phyloP scores from a whole-genome alignment of 2,329 filamentous ascomycete genomes.

The Cyclaneusma minus region DNA sequence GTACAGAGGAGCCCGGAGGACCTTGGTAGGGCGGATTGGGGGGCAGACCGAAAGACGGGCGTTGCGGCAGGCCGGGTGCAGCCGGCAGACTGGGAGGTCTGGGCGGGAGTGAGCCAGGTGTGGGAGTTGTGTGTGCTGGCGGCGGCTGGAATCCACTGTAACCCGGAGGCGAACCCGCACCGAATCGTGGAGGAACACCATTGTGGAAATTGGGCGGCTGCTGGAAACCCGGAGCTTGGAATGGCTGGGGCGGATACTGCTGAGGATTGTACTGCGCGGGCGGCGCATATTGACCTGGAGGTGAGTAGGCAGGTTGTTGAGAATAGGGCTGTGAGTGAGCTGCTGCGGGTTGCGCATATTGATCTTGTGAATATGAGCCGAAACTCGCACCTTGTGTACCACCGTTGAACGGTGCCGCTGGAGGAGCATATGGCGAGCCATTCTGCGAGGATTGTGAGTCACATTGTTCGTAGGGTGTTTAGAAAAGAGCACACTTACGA shows the following conservation, averaged over 20 bases:
- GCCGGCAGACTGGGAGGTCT: slow-evolving; percentile 37
- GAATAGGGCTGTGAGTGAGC: slow-evolving; percentile 25
- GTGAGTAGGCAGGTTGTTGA: slow-evolving; percentile 19
- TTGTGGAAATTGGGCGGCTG: slow-evolving; percentile 12
- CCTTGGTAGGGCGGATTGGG: slow-evolving; percentile 29
- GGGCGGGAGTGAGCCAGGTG: slow-evolving; percentile 24
- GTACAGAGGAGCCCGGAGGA: slow-evolving; percentile 14
- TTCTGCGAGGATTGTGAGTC: slow-evolving; percentile 12
- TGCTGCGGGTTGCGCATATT: slow-evolving; percentile 20
- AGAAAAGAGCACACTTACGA: slow-evolving; percentile 32
- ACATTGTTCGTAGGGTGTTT: slow-evolving; percentile 5
- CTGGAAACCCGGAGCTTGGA: slow-evolving; percentile 7
- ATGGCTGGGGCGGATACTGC: slow-evolving; percentile 8
- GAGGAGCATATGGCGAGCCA: slow-evolving; percentile 15
- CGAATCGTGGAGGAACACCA: slow-evolving; percentile 20
- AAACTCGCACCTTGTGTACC: slow-evolving; percentile 17
- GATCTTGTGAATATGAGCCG: slow-evolving; percentile 19
- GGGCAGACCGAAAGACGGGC: slow-evolving; percentile 37
- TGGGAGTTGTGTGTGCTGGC: slow-evolving; percentile 22
- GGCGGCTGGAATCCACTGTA: slow-evolving; percentile 26
- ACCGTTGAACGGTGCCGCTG: slow-evolving; percentile 13
- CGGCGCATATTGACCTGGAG: slow-evolving; percentile 17
- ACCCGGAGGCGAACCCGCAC: slow-evolving; percentile 23
- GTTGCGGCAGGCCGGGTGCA: slow-evolving; percentile 41
- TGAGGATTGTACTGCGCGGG: slow-evolving; percentile 16